phyloP scores from a whole-genome alignment of 1,284 basidiomycete species.

The Heterobasidion occidentale region DNA sequence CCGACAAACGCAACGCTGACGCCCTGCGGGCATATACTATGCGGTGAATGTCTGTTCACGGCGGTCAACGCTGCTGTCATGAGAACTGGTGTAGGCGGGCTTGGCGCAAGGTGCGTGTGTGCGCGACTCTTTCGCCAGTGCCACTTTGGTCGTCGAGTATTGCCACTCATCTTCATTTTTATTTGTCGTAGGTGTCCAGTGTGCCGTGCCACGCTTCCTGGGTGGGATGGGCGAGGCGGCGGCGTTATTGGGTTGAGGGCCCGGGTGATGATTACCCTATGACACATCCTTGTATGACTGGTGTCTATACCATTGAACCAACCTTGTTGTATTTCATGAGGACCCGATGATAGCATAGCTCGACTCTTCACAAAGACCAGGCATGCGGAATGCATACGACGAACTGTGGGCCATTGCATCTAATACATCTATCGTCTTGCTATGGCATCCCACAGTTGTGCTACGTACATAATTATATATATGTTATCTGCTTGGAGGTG shows the following conservation, averaged over 20 bases:
- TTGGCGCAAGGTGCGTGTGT: slow-evolving; percentile 33
- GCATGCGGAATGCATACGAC: too few species aligned
- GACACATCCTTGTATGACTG: not conserved
- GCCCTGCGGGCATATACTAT: slow-evolving; percentile 72
- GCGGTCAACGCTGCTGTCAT: slow-evolving; percentile 58
- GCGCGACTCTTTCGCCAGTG: not conserved
- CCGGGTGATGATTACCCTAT: slow-evolving; percentile 21
- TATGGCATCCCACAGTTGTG: too few species aligned
- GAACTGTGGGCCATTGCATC: too few species aligned
- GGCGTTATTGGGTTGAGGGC: slow-evolving; percentile 31
- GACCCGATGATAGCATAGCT: too few species aligned
- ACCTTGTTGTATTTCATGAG: too few species aligned
- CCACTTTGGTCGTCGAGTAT: not conserved
- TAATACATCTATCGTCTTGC: too few species aligned
- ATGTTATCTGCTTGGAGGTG: too few species aligned
- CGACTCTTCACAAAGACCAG: too few species aligned
- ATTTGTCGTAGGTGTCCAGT: slow-evolving; percentile 27
- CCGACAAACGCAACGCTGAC: slow-evolving; percentile 70
- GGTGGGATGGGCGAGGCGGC: slow-evolving; percentile 32
- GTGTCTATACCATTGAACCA: too few species aligned
- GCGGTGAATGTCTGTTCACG: slow-evolving; percentile 68
- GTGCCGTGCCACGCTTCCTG: slow-evolving; percentile 29
- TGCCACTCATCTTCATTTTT: not conserved
- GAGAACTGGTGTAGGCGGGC: slow-evolving; percentile 35
- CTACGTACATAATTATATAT: not conserved